Percentiles rank a stretch among this genome's conserved stretches.
Evolutionary conservation across 2,329 filamentous ascomycete species (phyloP).

Genomic region (Xylariaceae sp.): DNA sequence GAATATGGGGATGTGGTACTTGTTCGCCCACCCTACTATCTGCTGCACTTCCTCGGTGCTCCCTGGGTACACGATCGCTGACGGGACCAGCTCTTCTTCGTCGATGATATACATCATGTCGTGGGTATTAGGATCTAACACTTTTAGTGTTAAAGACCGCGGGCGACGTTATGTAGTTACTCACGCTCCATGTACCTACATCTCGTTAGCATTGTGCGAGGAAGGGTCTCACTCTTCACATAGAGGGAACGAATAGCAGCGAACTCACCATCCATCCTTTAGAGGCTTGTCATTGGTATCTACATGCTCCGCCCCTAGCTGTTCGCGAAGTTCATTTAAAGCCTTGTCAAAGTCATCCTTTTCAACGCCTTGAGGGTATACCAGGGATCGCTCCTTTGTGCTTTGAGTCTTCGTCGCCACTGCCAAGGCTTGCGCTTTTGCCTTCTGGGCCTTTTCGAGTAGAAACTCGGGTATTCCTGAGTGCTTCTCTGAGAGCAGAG

Average conservation of each 20-base stretch:
- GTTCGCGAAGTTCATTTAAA: slow-evolving; percentile 43
- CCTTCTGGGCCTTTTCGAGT: slow-evolving; percentile 43
- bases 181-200: slow-evolving; percentile 42
- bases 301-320: slow-evolving; percentile 46
- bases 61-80: slow-evolving; percentile 46
- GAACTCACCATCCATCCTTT: slow-evolving; percentile 47
- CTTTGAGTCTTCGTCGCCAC: slow-evolving; percentile 42
- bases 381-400: slow-evolving; percentile 40
- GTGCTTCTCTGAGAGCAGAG: slow-evolving; percentile 45
- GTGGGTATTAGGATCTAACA: slow-evolving; percentile 46
- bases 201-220: neutral
- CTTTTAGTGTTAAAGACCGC: slow-evolving; percentile 1
- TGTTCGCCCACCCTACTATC: slow-evolving; percentile 42
- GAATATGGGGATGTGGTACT: slow-evolving; percentile 36
- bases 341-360: slow-evolving; percentile 41
- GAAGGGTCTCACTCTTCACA: neutral
- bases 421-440: slow-evolving; percentile 44
- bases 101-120: slow-evolving; percentile 51
- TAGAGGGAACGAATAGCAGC: slow-evolving; percentile 18
- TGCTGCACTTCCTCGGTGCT: slow-evolving; percentile 42
- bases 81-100: slow-evolving; percentile 53
- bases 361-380: slow-evolving; percentile 48
- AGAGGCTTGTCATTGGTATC: slow-evolving; percentile 50
- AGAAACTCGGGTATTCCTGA: slow-evolving; percentile 48
- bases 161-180: neutral